Conservation (phyloP, 768 basidiomycete genomes). For the Kwoniella sp. region DNA sequence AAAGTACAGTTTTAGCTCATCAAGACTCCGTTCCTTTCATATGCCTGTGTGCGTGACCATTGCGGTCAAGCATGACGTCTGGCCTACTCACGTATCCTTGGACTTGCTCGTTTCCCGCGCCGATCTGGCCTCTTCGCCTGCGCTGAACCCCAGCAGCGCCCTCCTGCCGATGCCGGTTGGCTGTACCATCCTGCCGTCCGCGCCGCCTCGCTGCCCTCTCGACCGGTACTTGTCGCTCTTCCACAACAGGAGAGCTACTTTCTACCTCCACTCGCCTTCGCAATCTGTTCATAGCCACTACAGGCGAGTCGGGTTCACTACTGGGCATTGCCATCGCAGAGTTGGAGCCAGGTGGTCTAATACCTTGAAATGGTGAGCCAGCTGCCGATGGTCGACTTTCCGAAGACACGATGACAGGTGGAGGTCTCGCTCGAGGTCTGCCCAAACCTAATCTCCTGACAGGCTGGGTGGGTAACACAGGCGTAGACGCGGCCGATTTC, state of each 20-base stretch:
- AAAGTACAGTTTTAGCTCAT: too few relatives aligned
- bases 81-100: constrained; percentile 18
- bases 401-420: constrained; percentile 22
- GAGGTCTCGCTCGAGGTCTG: constrained; percentile 10
- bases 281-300: constrained; percentile 5
- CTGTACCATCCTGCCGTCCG: too few relatives aligned
- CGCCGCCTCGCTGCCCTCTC: too few relatives aligned
- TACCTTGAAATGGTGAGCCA: background rate
- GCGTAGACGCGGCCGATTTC: background rate
- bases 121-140: background rate
- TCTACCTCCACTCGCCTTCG: constrained; percentile 12
- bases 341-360: background rate
- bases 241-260: constrained; percentile 12
- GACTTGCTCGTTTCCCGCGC: constrained; percentile 6
- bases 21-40: too few relatives aligned
- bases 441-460: constrained; percentile 30
- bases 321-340: background rate
- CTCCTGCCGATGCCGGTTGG: too few relatives aligned
- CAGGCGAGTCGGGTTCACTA: constrained; percentile 21
- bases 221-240: background rate
- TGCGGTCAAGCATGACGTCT: too few relatives aligned
- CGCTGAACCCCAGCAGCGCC: background rate
- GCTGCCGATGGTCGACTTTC: constrained; percentile 2
- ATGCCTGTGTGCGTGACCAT: too few relatives aligned
- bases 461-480: constrained; percentile 28